phyloP scores from a whole-genome alignment of 768 basidiomycete genomes.

The Auricularia heimuer region DNA sequence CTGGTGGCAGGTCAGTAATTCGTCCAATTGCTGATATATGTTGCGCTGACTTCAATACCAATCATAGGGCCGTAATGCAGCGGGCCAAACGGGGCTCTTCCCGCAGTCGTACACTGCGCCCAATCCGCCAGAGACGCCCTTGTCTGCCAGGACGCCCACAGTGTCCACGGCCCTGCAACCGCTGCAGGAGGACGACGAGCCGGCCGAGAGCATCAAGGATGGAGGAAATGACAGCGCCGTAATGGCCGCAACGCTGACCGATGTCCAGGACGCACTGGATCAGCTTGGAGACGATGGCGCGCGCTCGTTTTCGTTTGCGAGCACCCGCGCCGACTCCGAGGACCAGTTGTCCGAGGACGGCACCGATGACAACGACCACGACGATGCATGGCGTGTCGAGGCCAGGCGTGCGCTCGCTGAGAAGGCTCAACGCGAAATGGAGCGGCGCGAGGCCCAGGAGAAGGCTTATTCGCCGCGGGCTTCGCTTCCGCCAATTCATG shows the following conservation, averaged over 20 bases:
- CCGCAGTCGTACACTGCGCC: conserved; percentile 80
- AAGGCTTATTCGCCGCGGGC: conserved; percentile 11
- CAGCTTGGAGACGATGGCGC: conserved; percentile 62
- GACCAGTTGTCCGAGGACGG: conserved; percentile 49
- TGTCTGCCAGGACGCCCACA: conserved; percentile 6
- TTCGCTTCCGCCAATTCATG: conserved; percentile 54
- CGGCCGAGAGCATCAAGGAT: conserved; percentile 15
- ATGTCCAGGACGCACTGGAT: conserved; percentile 85
- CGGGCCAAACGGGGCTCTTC: conserved; percentile 82
- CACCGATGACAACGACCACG: conserved; percentile 37
- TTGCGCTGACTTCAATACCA: too few species aligned
- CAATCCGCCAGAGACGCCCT: conserved; percentile 30
- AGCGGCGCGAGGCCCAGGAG: conserved; percentile 26
- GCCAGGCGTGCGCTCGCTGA: conserved; percentile 60
- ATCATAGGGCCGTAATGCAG: conserved; percentile 66
- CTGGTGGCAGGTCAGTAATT: conserved; percentile 74
- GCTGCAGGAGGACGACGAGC: conserved; percentile 20
- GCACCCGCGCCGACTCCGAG: conserved; percentile 44
- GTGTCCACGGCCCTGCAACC: conserved; percentile 18
- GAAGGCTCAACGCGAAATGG: conserved; percentile 44
- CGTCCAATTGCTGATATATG: background rate
- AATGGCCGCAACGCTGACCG: conserved; percentile 83
- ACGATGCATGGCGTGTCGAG: conserved; percentile 55
- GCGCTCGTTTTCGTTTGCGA: conserved; percentile 70
- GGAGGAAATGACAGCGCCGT: conserved; percentile 36